Conservation (phyloP, 768 basidiomycete genomes). For the Lactarius pseudohatsudake region DNA sequence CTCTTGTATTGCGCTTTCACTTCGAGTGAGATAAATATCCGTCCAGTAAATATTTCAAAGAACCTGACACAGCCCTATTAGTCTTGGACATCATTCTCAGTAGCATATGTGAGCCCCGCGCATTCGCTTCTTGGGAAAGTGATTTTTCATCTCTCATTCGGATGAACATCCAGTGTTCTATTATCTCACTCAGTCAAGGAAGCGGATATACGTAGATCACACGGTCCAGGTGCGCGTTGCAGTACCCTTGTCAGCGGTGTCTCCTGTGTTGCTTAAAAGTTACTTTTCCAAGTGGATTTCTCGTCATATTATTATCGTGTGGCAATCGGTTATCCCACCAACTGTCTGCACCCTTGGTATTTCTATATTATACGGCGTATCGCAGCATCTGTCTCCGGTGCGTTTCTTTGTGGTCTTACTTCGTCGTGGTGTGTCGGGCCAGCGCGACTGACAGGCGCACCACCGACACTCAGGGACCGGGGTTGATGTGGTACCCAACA, state of each 20-base stretch:
- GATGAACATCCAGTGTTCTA: slow-evolving; percentile 2
- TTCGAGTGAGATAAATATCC: not conserved
- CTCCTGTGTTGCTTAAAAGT: not conserved
- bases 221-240: not conserved
- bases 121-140: not conserved
- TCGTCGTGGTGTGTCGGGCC: not conserved
- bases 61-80: not conserved
- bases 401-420: not conserved
- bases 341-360: not conserved
- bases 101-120: not conserved
- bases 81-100: slow-evolving; percentile 11
- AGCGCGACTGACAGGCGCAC: not conserved
- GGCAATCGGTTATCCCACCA: slow-evolving; percentile 17
- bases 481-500: slow-evolving; percentile 4
- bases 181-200: slow-evolving; percentile 8
- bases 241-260: too few relatives aligned
- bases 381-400: not conserved
- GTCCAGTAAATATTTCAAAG: not conserved
- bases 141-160: not conserved
- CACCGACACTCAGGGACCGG: not conserved
- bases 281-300: not conserved
- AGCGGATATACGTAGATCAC: not conserved
- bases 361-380: not conserved
- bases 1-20: not conserved
- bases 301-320: not conserved